Evolutionary conservation across 1,284 basidiomycete species (phyloP), one percentile per base, ranked within the genome.

Genomic region (Leucoagaricus sp.): DNA sequence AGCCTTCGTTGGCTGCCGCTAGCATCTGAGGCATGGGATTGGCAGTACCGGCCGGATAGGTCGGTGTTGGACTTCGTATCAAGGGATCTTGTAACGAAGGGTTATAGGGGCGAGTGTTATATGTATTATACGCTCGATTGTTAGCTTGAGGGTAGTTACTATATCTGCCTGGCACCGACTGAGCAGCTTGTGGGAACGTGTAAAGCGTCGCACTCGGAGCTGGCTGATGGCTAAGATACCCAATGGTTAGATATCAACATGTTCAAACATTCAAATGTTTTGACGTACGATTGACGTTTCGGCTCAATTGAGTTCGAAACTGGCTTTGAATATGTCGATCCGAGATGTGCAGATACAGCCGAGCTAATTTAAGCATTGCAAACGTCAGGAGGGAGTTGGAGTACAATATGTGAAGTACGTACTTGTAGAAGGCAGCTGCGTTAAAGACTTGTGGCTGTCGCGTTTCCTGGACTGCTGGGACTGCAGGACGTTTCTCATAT

Each of bases 351-450:
- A 57, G 79, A 79, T 25, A 84, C 78, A 23, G 79, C 75, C 53
- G 79, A 73, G 59, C 82, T 84, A 61, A 23, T 34, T 44, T 10
- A 45, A 44, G 28, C n/a, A 36, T 31, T 19, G 13, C 4, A 19
- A 49, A 25, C 49, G 42, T 13, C 25, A 48, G 42, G 17, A 44
- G 23, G 33, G 21, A 50, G n/a, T n/a, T n/a, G n/a, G n/a, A n/a
- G n/a, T n/a, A n/a, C n/a, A n/a, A n/a, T n/a, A n/a, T n/a, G n/a
- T n/a, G n/a, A n/a, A n/a, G 21, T 29, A 60, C 77, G 53, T 60
- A 83, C 85, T 80, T 84, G 71, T 88, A 87, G 36, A 87, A 78
- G 2, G 82, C 73, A 33, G 74, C 64, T 2, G 80, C 33, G 41
- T 31, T 17, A 57, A 57, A 50, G 25, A 51, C 40, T 44, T 54